Evolutionary conservation across 1,284 basidiomycete genomes (phyloP), one percentile per base, ranked within the genome.

Genomic region (Cerioporus squamosus): DNA sequence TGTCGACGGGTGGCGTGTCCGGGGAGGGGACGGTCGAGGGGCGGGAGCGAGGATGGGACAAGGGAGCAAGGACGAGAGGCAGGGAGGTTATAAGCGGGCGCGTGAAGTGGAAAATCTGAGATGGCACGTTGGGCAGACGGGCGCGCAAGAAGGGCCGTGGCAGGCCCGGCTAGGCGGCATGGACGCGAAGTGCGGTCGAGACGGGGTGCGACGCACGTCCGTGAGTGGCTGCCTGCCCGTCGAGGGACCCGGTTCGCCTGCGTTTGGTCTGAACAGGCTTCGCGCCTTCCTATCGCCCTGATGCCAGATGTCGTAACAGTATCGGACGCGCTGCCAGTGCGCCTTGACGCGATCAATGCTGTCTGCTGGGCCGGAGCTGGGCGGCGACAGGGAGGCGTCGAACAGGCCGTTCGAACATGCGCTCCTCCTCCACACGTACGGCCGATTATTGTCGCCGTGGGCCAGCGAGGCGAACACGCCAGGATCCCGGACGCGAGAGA

Each of bases 251-350:
- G n/a, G n/a, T 38, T 23, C 33, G 46, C 23, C 47, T n/a, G 49
- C 22, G 40, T 18, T 12, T 23, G 40, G 15, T n/a, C 29, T 29
- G 40, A 36, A 36, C 22, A 10, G 29, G n/a, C 48, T 55, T 55
- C 58, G 23, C 49, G 44, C 60, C 56, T 61, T 36, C 40, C 46
- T 49, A 58, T 55, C 45, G 24, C 49, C 52, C 43, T 44, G 55
- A 20, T 44, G 38, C 24, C n/a, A 29, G 23, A 48, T 44, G 44
- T 43, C 33, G 39, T 46, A 40, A 18, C 6, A 40, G 15, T 40
- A 20, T 20, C 18, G 40, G 40, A 18, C n/a, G 40, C 40, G 40
- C 22, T 43, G 40, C 8, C 40, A 43, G 40, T 20, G 40, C 40
- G 40, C 40, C 18, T 43, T 43, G 40, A 43, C 40, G 40, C 40